Conservation (phyloP, 352 stramenopile species). For the Thraustochytrium striatum region DNA sequence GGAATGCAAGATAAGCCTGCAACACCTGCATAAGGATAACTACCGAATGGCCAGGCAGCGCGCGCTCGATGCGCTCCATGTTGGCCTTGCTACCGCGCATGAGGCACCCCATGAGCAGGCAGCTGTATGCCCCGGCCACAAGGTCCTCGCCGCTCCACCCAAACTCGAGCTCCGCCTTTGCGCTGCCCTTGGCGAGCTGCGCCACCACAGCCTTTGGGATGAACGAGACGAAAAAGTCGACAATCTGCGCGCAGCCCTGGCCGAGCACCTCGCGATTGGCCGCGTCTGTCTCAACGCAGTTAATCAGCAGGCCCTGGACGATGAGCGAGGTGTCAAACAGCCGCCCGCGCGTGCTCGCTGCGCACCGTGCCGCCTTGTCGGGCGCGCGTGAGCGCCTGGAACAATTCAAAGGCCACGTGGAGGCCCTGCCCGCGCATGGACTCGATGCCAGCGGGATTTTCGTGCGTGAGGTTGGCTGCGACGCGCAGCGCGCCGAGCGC, state of each 20-base stretch:
- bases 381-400: not conserved
- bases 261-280: not conserved
- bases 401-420: not conserved
- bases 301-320: constrained; percentile 5
- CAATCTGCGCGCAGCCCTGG: not conserved
- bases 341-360: not conserved
- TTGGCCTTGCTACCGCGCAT: constrained; percentile 35
- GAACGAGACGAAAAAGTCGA: constrained; percentile 24
- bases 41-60: constrained; percentile 1
- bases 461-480: constrained; percentile 21
- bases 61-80: not conserved
- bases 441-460: constrained; percentile 16
- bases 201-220: not conserved
- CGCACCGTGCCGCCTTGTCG: not conserved
- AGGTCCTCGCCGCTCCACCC: constrained; percentile 32
- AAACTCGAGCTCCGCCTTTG: constrained; percentile 5
- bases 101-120: constrained; percentile 18
- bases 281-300: constrained; percentile 37
- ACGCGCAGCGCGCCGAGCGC: not conserved
- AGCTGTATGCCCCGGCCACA: constrained; percentile 22
- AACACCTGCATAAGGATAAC: constrained; percentile 42
- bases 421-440: constrained; percentile 4
- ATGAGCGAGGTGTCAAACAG: constrained; percentile 23
- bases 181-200: not conserved
- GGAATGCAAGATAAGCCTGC: constrained; percentile 21